These are phyloP conservation scores for Penicillium decumbens DNA, from an alignment of 2,329 filamentous ascomycete species.

Conservation along the genomic window DNA sequence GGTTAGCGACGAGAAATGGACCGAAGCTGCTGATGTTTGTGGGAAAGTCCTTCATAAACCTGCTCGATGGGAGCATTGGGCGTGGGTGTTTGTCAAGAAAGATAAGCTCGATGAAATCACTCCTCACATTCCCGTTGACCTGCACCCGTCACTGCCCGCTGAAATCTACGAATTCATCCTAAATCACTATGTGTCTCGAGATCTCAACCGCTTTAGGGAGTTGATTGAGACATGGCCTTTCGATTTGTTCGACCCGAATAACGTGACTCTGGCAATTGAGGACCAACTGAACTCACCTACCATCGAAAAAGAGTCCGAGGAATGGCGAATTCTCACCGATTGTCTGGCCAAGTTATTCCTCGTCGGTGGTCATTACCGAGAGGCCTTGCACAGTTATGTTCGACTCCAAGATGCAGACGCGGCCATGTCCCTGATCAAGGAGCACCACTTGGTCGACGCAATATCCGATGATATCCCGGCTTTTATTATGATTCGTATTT, in stretches of 20 bases:
- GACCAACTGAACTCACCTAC: slow-evolving; percentile 74
- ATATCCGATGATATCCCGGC: slow-evolving; percentile 85
- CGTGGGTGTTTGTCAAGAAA: slow-evolving; percentile 82
- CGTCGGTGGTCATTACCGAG: slow-evolving; percentile 71
- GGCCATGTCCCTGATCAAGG: slow-evolving; percentile 77
- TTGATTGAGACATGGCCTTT: slow-evolving; percentile 78
- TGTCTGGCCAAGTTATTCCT: slow-evolving; percentile 80
- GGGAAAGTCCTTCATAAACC: slow-evolving; percentile 76
- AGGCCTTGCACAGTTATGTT: slow-evolving; percentile 86
- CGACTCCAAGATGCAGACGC: slow-evolving; percentile 86
- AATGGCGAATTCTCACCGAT: slow-evolving; percentile 88
- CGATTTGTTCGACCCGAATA: slow-evolving; percentile 74
- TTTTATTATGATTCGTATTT: slow-evolving; percentile 81
- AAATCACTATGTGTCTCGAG: slow-evolving; percentile 76
- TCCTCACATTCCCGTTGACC: slow-evolving; percentile 71
- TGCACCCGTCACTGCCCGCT: slow-evolving; percentile 72
- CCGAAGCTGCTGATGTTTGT: slow-evolving; percentile 70
- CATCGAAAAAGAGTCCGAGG: slow-evolving; percentile 69
- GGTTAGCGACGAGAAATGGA: slow-evolving; percentile 70
- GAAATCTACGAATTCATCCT: slow-evolving; percentile 85
- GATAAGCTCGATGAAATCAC: slow-evolving; percentile 87
- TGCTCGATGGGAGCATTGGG: slow-evolving; percentile 89
- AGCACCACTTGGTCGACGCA: slow-evolving; percentile 84
- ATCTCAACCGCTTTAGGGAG: slow-evolving; percentile 70
- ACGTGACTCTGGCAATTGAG: slow-evolving; percentile 72